Evolutionary conservation across 2,329 filamentous ascomycete genomes (phyloP).

Genomic region (Zelopaecilomyces penicillatus): DNA sequence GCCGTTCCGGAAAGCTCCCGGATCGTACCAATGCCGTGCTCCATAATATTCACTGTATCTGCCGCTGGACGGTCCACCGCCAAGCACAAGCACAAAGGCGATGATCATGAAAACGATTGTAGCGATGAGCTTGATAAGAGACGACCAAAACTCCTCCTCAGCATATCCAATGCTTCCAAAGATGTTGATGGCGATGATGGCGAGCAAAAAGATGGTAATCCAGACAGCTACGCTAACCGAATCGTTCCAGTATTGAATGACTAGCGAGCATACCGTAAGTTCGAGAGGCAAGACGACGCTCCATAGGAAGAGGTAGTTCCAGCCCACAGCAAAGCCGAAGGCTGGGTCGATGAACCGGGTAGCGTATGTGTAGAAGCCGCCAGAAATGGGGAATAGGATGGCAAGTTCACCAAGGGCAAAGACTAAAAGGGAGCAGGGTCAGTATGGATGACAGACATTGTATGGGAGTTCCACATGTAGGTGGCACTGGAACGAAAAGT

Average conservation of each 20-base stretch:
- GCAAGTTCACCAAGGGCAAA: constrained; percentile 54
- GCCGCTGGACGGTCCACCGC: constrained; percentile 43
- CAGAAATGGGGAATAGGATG: constrained; percentile 54
- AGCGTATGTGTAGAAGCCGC: constrained; percentile 55
- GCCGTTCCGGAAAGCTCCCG: constrained; percentile 55
- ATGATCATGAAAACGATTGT: constrained; percentile 56
- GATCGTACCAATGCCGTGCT: constrained; percentile 33
- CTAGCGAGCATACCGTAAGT: constrained; percentile 42
- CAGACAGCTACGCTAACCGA: constrained; percentile 39
- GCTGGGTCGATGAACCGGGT: constrained; percentile 54
- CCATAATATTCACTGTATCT: constrained; percentile 35
- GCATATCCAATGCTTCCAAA: constrained; percentile 47
- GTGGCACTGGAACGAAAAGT: not conserved
- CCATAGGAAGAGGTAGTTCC: constrained; percentile 40
- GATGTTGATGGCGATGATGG: constrained; percentile 43
- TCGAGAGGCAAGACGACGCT: constrained; percentile 41
- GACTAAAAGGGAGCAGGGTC: constrained; percentile 21
- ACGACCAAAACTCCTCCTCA: constrained; percentile 49
- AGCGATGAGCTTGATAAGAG: constrained; percentile 47
- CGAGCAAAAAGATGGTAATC: constrained; percentile 44
- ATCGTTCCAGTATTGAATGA: constrained; percentile 42
- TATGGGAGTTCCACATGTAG: not conserved
- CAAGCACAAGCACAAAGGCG: constrained; percentile 46
- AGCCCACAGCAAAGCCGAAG: constrained; percentile 48
- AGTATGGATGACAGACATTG: not conserved